Conservation (phyloP, 352 stramenopile species). For the Phytophthora nicotianae region DNA sequence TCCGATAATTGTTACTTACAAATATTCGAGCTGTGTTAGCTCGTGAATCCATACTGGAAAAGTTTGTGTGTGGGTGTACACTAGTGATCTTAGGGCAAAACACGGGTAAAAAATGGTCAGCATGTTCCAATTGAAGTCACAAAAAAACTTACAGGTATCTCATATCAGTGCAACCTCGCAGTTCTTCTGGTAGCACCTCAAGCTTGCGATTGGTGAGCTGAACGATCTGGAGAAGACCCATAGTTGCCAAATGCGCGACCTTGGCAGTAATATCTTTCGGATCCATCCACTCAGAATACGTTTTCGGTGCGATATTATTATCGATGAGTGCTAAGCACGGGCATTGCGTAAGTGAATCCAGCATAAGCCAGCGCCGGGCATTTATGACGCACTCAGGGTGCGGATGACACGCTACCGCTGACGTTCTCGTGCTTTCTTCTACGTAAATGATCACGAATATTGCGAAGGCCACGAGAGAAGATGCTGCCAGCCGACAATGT, state of each 20-base stretch:
- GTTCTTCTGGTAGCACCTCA: slow-evolving; percentile 23
- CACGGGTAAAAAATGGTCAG: no score
- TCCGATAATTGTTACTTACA: neutral
- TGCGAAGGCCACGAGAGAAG: neutral
- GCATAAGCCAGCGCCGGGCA: slow-evolving; percentile 23
- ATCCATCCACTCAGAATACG: slow-evolving; percentile 30
- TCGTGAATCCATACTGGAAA: neutral
- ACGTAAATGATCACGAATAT: slow-evolving; percentile 14
- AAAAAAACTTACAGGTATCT: slow-evolving; percentile 29
- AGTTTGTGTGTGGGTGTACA: neutral
- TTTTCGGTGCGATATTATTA: slow-evolving; percentile 13
- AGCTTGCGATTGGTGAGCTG: slow-evolving; percentile 34
- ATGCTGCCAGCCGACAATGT: slow-evolving; percentile 1
- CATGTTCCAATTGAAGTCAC: no score
- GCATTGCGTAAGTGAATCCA: slow-evolving; percentile 28
- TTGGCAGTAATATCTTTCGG: slow-evolving; percentile 22
- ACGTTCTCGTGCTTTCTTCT: slow-evolving; percentile 17
- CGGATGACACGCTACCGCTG: slow-evolving; percentile 2
- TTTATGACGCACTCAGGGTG: slow-evolving; percentile 30
- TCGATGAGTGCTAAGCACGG: slow-evolving; percentile 47
- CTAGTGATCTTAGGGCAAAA: neutral
- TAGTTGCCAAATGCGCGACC: slow-evolving; percentile 15
- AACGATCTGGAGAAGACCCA: slow-evolving; percentile 28
- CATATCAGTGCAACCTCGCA: slow-evolving; percentile 27
- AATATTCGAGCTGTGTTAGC: neutral